phyloP scores from a whole-genome alignment of 2,329 filamentous ascomycete genomes.

The Hymenoscyphus repandus region DNA sequence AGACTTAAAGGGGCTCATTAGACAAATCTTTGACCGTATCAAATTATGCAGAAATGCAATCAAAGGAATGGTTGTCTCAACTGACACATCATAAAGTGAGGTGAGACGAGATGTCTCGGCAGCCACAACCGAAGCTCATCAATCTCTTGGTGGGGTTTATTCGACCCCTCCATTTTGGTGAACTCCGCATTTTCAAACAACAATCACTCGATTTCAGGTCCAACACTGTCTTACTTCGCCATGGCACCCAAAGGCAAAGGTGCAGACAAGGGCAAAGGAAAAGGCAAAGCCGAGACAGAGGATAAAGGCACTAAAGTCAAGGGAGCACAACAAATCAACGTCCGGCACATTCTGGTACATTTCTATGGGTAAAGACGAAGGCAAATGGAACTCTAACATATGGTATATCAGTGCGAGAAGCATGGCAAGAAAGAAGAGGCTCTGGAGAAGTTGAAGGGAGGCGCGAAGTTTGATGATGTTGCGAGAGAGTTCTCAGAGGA shows the following conservation, averaged over 20 bases:
- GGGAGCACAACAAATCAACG: constrained; percentile 64
- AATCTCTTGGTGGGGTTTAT: neutral
- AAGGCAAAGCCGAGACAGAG: constrained; percentile 37
- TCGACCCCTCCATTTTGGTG: neutral
- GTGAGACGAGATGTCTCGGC: neutral
- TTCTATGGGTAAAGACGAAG: neutral
- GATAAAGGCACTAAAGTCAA: constrained; percentile 43
- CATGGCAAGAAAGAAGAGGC: constrained; percentile 75
- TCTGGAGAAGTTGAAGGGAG: constrained; percentile 58
- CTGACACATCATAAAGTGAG: neutral
- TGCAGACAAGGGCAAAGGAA: constrained; percentile 28
- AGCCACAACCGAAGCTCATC: neutral
- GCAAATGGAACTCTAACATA: constrained; percentile 10
- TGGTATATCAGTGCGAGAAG: constrained; percentile 56
- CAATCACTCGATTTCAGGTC: neutral
- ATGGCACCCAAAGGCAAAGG: constrained; percentile 30
- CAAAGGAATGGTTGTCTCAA: no score
- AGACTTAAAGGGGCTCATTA: no score
- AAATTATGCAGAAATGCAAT: no score
- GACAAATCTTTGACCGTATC: no score
- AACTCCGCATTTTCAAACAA: neutral
- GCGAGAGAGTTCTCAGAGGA: constrained; percentile 70
- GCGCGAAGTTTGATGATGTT: constrained; percentile 70
- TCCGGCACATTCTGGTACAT: constrained; percentile 56
- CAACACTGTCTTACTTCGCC: neutral